phyloP scores from a whole-genome alignment of 768 basidiomycete species.

The Serpula lacrymans region DNA sequence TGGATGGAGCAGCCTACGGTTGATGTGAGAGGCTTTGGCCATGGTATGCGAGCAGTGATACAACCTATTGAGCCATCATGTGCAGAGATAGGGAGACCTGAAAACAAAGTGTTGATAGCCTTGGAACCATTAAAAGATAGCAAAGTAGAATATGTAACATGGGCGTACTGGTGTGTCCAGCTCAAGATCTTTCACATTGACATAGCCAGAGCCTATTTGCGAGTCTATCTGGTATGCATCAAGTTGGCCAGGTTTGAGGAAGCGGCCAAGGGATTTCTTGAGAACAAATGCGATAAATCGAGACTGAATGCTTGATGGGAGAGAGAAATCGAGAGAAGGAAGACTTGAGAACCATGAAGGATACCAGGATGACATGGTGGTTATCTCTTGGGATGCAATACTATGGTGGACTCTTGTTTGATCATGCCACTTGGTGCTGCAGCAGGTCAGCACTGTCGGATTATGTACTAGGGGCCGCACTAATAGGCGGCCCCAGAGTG shows the following conservation, averaged over 20 bases:
- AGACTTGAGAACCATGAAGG: slow-evolving; percentile 51
- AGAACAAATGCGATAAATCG: slow-evolving; percentile 89
- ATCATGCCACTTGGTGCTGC: slow-evolving; percentile 21
- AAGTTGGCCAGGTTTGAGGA: slow-evolving; percentile 87
- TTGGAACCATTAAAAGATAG: slow-evolving; percentile 28
- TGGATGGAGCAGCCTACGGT: slow-evolving; percentile 67
- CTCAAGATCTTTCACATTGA: slow-evolving; percentile 83
- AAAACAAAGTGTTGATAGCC: slow-evolving; percentile 76
- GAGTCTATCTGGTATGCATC: slow-evolving; percentile 86
- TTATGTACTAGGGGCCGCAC: no score
- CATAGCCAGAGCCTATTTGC: slow-evolving; percentile 87
- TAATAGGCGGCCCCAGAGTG: no score
- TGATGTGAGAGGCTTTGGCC: slow-evolving; percentile 80
- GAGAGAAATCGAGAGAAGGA: slow-evolving; percentile 60
- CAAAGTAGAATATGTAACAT: slow-evolving; percentile 5
- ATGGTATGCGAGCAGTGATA: slow-evolving; percentile 77
- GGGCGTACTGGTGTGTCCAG: slow-evolving; percentile 63
- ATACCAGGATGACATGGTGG: slow-evolving; percentile 51
- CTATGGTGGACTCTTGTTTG: no score
- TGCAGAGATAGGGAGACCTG: slow-evolving; percentile 62
- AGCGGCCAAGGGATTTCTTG: slow-evolving; percentile 76
- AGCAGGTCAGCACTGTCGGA: slow-evolving; percentile 13
- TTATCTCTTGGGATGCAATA: not conserved
- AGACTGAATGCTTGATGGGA: slow-evolving; percentile 75
- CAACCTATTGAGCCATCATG: slow-evolving; percentile 70